Percentiles rank a stretch among this genome's conserved stretches.
Evolutionary conservation across 768 basidiomycete species (phyloP).

Genomic region (Russula earlei): DNA sequence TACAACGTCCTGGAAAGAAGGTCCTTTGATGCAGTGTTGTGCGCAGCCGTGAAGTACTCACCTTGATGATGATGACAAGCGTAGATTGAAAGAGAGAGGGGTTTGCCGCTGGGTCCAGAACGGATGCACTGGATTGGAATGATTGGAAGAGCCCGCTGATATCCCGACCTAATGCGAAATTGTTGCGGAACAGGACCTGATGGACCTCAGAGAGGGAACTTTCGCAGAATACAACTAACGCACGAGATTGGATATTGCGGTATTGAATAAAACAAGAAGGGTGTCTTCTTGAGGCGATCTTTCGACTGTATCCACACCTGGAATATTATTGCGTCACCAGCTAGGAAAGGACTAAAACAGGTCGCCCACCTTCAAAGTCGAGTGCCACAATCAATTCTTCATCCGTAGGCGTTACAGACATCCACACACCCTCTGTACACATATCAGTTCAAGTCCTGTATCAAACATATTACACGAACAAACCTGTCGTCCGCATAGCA

Average conservation of each 20-base stretch:
- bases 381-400: conserved; percentile 47
- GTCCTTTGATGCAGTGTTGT: background rate
- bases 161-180: conserved; percentile 54
- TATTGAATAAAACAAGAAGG: conserved; percentile 53
- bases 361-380: conserved; percentile 46
- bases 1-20: conserved; percentile 43
- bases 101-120: conserved; percentile 50
- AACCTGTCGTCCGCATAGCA: conserved; percentile 54
- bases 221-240: background rate
- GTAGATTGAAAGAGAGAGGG: conserved; percentile 50
- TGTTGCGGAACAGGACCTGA: conserved; percentile 56
- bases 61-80: conserved; percentile 56
- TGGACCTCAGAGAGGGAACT: background rate
- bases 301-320: conserved; percentile 56
- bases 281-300: conserved; percentile 55
- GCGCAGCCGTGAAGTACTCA: conserved; percentile 17
- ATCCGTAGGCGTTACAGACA: conserved; percentile 54
- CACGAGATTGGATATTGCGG: conserved; percentile 57
- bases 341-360: background rate
- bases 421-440: conserved; percentile 47
- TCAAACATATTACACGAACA: background rate
- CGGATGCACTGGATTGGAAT: conserved; percentile 46
- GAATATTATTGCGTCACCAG: background rate
- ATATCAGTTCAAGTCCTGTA: background rate
- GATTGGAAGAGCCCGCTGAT: conserved; percentile 53